A percentile compares a stretch with the other conserved stretches of the same genome.
These are phyloP conservation scores for Capsicum rhomboideum DNA, from an alignment of 257 asterid species.

Conservation along the genomic window DNA sequence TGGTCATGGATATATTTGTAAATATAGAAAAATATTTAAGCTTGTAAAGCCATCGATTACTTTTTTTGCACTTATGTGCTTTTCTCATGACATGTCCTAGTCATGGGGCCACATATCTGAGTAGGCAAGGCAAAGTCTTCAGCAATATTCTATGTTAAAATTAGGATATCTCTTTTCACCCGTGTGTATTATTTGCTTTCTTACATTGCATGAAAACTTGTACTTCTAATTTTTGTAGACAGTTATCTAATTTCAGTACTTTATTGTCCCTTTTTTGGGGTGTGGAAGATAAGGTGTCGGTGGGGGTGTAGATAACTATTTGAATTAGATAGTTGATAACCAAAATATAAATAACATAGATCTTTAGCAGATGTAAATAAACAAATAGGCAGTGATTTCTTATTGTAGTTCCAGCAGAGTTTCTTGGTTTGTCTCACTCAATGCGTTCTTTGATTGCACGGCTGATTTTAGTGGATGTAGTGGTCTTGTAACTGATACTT, in stretches of 20 bases:
- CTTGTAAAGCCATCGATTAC: background rate
- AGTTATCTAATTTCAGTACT: background rate
- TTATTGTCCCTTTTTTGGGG: background rate
- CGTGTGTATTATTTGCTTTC: background rate
- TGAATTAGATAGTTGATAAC: background rate
- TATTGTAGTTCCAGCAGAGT: background rate
- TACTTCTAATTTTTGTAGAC: background rate
- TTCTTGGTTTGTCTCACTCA: background rate
- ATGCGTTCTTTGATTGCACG: background rate
- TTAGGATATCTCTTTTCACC: background rate
- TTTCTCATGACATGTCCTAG: constrained; percentile 5
- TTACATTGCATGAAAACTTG: background rate
- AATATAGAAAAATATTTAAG: background rate
- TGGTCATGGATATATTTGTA: background rate
- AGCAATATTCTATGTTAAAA: background rate
- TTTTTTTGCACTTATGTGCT: background rate
- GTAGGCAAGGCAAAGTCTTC: background rate
- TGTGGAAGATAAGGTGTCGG: background rate
- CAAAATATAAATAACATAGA: background rate
- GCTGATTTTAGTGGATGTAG: background rate
- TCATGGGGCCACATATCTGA: background rate
- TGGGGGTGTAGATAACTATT: background rate
- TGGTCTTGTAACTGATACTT: background rate
- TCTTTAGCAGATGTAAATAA: background rate
- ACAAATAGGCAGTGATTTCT: background rate